Conservation (phyloP, 257 asterid species). For the Striga asiatica region DNA sequence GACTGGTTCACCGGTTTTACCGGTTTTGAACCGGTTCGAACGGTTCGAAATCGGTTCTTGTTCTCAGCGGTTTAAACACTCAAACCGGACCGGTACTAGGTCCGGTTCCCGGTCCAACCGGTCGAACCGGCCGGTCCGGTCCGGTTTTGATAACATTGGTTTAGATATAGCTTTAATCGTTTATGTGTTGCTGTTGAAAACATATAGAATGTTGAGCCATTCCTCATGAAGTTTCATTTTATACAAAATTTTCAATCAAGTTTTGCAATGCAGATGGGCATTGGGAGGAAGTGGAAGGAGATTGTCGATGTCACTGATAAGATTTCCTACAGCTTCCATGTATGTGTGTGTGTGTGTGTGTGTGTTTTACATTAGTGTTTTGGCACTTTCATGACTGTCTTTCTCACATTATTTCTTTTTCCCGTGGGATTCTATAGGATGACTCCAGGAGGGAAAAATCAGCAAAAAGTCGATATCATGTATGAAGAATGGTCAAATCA, state of each 20-base stretch:
- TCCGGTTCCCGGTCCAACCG: too few relatives aligned
- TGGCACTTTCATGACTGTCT: background rate
- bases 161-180: background rate
- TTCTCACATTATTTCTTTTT: background rate
- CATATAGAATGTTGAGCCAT: background rate
- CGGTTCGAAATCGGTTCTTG: too few relatives aligned
- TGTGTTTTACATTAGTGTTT: background rate
- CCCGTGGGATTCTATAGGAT: constrained; percentile 35
- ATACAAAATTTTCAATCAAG: background rate
- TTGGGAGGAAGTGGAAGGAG: constrained; percentile 94
- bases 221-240: background rate
- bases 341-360: constrained; percentile 35
- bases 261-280: constrained; percentile 52
- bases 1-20: too few relatives aligned
- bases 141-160: too few relatives aligned
- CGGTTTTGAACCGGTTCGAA: too few relatives aligned
- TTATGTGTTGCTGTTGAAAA: background rate
- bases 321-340: constrained; percentile 57
- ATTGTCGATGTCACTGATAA: constrained; percentile 53
- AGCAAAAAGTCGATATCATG: constrained; percentile 41
- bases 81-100: too few relatives aligned
- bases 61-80: too few relatives aligned
- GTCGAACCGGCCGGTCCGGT: too few relatives aligned
- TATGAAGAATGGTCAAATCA: constrained; percentile 28
- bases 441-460: constrained; percentile 64